phyloP scores from a whole-genome alignment of 106 monocot species.

The Ottelia alismoides region DNA sequence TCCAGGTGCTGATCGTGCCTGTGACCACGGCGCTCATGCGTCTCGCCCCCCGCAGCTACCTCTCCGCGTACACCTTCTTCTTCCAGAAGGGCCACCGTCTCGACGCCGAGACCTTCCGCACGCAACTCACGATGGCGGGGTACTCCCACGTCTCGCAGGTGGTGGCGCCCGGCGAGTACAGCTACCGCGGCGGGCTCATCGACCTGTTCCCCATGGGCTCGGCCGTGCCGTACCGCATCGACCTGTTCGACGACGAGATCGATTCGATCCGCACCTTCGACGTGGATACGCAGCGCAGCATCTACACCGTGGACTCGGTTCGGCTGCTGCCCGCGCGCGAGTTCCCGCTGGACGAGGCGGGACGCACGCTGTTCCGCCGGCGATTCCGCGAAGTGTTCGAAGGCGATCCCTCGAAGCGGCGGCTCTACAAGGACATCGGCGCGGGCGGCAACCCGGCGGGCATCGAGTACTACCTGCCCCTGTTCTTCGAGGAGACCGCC shows the following conservation, averaged over 20 bases:
- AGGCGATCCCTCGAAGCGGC: too few species aligned
- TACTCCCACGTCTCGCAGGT: neutral
- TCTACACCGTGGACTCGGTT: neutral
- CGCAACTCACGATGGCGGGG: neutral
- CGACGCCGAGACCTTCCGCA: neutral
- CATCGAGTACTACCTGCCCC: too few species aligned
- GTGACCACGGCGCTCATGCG: neutral
- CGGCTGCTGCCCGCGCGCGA: neutral
- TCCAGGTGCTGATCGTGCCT: neutral
- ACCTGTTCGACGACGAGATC: conserved; percentile 1
- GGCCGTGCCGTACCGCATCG: neutral
- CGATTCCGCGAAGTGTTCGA: too few species aligned
- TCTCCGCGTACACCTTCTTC: neutral
- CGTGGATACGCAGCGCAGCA: neutral
- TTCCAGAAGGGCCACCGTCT: neutral
- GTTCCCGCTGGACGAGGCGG: neutral
- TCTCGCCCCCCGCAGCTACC: neutral
- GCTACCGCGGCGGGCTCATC: neutral
- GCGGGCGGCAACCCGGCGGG: too few species aligned
- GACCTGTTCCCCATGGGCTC: neutral
- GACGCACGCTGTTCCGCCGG: too few species aligned
- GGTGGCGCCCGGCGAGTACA: neutral
- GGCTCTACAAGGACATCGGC: too few species aligned
- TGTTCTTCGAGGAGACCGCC: too few species aligned
- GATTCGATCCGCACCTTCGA: neutral